phyloP scores from a whole-genome alignment of 108 stramenopile genomes.

The Stephanodiscus triporus region DNA sequence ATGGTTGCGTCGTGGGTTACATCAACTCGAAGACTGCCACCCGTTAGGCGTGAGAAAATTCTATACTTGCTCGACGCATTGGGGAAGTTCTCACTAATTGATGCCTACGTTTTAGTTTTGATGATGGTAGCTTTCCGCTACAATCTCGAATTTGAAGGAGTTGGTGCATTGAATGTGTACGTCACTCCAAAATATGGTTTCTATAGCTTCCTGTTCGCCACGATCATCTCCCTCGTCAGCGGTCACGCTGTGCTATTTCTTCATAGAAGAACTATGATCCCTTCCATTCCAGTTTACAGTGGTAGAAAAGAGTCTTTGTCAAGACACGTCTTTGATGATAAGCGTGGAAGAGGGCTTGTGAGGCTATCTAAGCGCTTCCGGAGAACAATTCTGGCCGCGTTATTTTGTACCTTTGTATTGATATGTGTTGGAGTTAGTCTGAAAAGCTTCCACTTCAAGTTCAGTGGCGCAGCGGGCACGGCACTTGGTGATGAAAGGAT shows the following conservation, averaged over 20 bases:
- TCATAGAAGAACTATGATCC: slow-evolving; percentile 69
- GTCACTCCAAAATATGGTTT: slow-evolving; percentile 82
- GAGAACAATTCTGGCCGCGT: slow-evolving; percentile 27
- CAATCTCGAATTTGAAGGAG: slow-evolving; percentile 62
- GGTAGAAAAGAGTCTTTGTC: slow-evolving; percentile 46
- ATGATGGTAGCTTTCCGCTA: slow-evolving; percentile 93
- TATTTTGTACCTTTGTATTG: slow-evolving; percentile 38
- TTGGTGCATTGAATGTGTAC: slow-evolving; percentile 64
- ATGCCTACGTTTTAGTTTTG: slow-evolving; percentile 88
- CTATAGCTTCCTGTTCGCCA: slow-evolving; percentile 87
- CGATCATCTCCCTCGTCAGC: slow-evolving; percentile 75
- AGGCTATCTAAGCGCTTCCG: slow-evolving; percentile 42
- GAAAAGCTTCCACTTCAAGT: slow-evolving; percentile 82
- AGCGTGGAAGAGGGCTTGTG: slow-evolving; percentile 49
- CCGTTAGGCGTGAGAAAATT: slow-evolving; percentile 63
- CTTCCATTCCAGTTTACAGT: slow-evolving; percentile 42
- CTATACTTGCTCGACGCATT: slow-evolving; percentile 83
- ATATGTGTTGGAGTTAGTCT: slow-evolving; percentile 54
- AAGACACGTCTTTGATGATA: slow-evolving; percentile 43
- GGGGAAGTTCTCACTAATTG: slow-evolving; percentile 92
- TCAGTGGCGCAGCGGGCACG: slow-evolving; percentile 84
- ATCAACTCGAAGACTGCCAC: slow-evolving; percentile 47
- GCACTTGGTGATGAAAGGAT: slow-evolving; percentile 64
- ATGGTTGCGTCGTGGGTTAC: slow-evolving; percentile 77
- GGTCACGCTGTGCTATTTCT: slow-evolving; percentile 81